A percentile compares a stretch with the other conserved stretches of the same genome.
Evolutionary conservation across 805 yeast species (phyloP).

Genomic region (Wickerhamomyces strasburgensis): DNA sequence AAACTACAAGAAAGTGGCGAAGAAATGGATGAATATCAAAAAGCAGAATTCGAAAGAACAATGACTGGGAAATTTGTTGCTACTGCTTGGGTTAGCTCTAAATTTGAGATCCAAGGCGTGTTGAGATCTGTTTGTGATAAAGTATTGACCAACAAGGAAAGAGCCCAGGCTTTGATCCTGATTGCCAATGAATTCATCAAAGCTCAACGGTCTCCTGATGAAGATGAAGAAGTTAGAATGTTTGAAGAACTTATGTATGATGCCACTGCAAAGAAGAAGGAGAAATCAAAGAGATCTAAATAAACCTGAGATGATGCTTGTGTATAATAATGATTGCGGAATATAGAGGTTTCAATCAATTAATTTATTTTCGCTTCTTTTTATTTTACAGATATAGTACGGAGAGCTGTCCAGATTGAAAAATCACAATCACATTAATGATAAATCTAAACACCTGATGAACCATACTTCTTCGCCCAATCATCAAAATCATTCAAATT

Average conservation of each 20-base stretch:
- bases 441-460: slow-evolving; percentile 80
- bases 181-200: slow-evolving; percentile 66
- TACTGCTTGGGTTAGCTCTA: slow-evolving; percentile 93
- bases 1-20: slow-evolving; percentile 59
- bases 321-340: too few relatives aligned
- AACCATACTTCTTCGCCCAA: slow-evolving; percentile 85
- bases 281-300: slow-evolving; percentile 8
- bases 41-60: slow-evolving; percentile 73
- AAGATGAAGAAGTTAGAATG: slow-evolving; percentile 85
- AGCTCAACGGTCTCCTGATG: slow-evolving; percentile 75
- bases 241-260: slow-evolving; percentile 93
- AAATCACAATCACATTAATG: too few relatives aligned
- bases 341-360: too few relatives aligned
- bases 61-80: slow-evolving; percentile 87
- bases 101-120: slow-evolving; percentile 78
- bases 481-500: slow-evolving; percentile 77
- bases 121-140: slow-evolving; percentile 76
- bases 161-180: slow-evolving; percentile 74
- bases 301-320: too few relatives aligned
- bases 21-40: slow-evolving; percentile 49
- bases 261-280: slow-evolving; percentile 38
- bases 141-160: slow-evolving; percentile 69
- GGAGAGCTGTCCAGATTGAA: too few relatives aligned
- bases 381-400: too few relatives aligned
- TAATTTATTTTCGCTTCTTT: too few relatives aligned